phyloP scores from a whole-genome alignment of 1,284 basidiomycete species.

The Cutaneotrichosporon daszewskae region DNA sequence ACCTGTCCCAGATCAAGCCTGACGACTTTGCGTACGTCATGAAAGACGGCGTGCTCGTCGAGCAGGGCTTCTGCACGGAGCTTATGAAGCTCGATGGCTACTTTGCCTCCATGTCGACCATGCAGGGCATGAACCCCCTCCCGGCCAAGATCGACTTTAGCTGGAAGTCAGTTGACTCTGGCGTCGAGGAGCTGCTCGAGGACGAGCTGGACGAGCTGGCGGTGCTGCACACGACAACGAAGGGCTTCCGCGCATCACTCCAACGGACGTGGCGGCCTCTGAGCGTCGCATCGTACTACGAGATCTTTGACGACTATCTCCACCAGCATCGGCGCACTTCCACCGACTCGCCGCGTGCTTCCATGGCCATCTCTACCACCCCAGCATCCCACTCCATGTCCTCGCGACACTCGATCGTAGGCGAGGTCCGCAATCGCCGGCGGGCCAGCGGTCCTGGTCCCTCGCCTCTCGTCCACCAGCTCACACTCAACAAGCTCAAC shows the following conservation, averaged over 20 bases:
- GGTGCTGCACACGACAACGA: slow-evolving; percentile 2
- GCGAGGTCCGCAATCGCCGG: no score
- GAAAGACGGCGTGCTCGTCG: slow-evolving; percentile 70
- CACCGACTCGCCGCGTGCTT: neutral
- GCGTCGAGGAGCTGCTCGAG: slow-evolving; percentile 10
- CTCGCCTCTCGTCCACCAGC: neutral
- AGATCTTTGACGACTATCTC: neutral
- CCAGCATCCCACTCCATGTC: neutral
- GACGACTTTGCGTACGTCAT: slow-evolving; percentile 90
- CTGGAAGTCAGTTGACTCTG: slow-evolving; percentile 21
- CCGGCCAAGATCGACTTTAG: slow-evolving; percentile 39
- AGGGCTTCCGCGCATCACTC: no score
- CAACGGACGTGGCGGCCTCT: neutral
- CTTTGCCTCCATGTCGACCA: slow-evolving; percentile 42
- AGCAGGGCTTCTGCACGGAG: slow-evolving; percentile 79
- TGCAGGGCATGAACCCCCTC: slow-evolving; percentile 42
- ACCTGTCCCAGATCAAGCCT: slow-evolving; percentile 71
- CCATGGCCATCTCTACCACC: neutral
- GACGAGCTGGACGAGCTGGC: neutral
- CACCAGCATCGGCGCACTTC: neutral
- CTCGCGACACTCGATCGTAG: no score
- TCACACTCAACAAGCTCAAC: neutral
- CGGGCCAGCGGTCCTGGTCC: neutral
- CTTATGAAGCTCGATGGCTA: slow-evolving; percentile 54
- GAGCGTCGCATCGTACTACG: slow-evolving; percentile 5